Percentiles rank a stretch among this genome's conserved stretches.
These are phyloP conservation scores for Nakazawaea wickerhamii DNA, from an alignment of 805 yeast species.

Conservation along the genomic window DNA sequence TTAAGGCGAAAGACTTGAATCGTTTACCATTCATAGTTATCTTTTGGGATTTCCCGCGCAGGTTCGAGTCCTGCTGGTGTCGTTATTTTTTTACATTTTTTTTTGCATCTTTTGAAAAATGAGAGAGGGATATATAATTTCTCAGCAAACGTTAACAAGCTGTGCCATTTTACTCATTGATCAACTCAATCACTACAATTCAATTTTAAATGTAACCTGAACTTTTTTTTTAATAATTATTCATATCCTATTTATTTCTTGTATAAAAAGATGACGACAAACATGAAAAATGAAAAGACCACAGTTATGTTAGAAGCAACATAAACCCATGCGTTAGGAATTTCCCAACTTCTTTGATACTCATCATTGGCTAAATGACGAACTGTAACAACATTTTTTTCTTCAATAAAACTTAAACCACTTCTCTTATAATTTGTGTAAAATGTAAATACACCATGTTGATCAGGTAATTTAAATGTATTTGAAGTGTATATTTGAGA, in stretches of 20 bases:
- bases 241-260: too few species aligned
- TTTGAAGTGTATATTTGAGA: conserved; percentile 46
- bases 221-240: too few species aligned
- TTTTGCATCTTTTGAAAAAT: background rate
- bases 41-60: too few species aligned
- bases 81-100: conserved; percentile 9
- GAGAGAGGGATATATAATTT: too few species aligned
- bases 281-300: conserved; percentile 68
- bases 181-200: too few species aligned
- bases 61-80: conserved; percentile 17
- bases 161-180: too few species aligned
- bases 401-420: conserved; percentile 66
- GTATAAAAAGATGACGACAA: conserved; percentile 60
- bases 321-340: conserved; percentile 91
- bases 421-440: conserved; percentile 69
- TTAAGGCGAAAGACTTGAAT: too few species aligned
- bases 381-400: conserved; percentile 68
- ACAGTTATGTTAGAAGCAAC: conserved; percentile 67
- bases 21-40: too few species aligned
- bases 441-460: conserved; percentile 94
- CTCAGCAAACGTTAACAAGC: too few species aligned
- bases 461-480: conserved; percentile 79
- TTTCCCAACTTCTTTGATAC: conserved; percentile 88
- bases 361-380: conserved; percentile 96
- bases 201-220: too few species aligned